Evolutionary conservation across 164 flowering plant species (phyloP).

Genomic region (Protea cynaroides): DNA sequence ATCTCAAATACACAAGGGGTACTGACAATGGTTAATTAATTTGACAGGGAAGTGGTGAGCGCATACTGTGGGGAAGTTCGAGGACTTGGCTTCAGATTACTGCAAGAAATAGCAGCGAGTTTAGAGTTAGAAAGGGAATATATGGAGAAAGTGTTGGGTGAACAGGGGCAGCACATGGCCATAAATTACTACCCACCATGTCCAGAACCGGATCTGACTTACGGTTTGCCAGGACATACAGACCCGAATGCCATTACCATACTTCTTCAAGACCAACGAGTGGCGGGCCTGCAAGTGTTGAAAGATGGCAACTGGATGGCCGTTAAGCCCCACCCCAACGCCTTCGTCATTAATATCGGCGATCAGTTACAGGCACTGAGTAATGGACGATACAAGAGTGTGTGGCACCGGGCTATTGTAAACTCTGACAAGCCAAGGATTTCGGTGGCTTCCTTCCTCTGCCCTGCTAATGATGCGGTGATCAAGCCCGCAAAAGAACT

Average conservation of each 20-base stretch:
- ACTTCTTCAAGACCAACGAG: slow-evolving; percentile 60
- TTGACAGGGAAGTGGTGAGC: slow-evolving; percentile 22
- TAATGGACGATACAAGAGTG: slow-evolving; percentile 68
- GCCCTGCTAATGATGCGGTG: slow-evolving; percentile 43
- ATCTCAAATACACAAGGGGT: too few relatives aligned
- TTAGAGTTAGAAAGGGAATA: slow-evolving; percentile 57
- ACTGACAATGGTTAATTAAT: too few relatives aligned
- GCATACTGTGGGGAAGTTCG: slow-evolving; percentile 56
- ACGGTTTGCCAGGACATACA: slow-evolving; percentile 72
- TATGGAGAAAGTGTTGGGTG: slow-evolving; percentile 48
- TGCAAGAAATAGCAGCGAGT: slow-evolving; percentile 65
- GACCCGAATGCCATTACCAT: slow-evolving; percentile 83
- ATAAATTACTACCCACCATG: slow-evolving; percentile 78
- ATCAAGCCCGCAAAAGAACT: slow-evolving; percentile 43
- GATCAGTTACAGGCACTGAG: slow-evolving; percentile 88
- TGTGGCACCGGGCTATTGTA: slow-evolving; percentile 70
- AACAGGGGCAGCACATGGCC: slow-evolving; percentile 90
- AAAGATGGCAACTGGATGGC: slow-evolving; percentile 67
- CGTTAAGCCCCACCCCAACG: slow-evolving; percentile 57
- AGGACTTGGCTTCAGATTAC: slow-evolving; percentile 43
- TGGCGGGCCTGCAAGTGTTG: slow-evolving; percentile 66
- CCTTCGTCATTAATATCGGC: slow-evolving; percentile 77
- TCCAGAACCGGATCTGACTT: slow-evolving; percentile 77
- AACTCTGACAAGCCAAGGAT: slow-evolving; percentile 51
- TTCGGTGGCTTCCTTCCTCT: slow-evolving; percentile 70